Evolutionary conservation across 805 yeast species (phyloP).

Genomic region (Ogataea methanolica): DNA sequence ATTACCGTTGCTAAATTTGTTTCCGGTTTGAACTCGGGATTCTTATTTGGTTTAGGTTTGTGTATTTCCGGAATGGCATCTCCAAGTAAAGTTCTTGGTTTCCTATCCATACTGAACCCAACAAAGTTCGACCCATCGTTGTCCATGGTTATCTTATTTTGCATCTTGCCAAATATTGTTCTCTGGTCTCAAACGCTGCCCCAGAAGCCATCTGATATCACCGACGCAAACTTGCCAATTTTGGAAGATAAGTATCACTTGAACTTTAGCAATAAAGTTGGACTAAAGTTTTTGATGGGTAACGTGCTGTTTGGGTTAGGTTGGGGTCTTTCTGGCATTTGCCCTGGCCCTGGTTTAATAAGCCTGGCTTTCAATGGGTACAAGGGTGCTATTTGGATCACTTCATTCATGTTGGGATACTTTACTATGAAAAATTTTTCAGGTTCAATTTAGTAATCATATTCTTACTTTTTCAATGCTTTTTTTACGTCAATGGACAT

Average conservation of each 20-base stretch:
- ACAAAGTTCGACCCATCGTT: conserved; percentile 45
- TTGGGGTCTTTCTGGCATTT: conserved; percentile 48
- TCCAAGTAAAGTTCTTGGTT: conserved; percentile 41
- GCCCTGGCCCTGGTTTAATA: conserved; percentile 50
- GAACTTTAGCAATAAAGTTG: conserved; percentile 22
- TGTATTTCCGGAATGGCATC: conserved; percentile 43
- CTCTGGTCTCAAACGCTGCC: conserved; percentile 29
- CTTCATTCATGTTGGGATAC: conserved; percentile 26
- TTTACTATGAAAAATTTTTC: conserved; percentile 24
- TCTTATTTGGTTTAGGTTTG: conserved; percentile 42
- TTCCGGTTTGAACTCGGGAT: conserved; percentile 24
- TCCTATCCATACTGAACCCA: conserved; percentile 33
- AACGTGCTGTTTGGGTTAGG: conserved; percentile 45
- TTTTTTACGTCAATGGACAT: background rate
- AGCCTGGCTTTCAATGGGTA: conserved; percentile 23
- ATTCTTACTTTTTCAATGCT: background rate
- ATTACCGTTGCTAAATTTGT: conserved; percentile 7
- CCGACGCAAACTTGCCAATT: conserved; percentile 12
- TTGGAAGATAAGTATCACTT: conserved; percentile 21
- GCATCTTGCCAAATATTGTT: conserved; percentile 41
- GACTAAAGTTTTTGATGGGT: conserved; percentile 35
- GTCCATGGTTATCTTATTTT: conserved; percentile 37
- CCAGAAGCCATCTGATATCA: conserved; percentile 5
- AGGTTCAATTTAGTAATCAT: background rate
- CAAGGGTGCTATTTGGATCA: conserved; percentile 26